Percentiles rank a stretch among this genome's conserved stretches.
Conservation (phyloP, 129 eudicot genomes). For the Dittrichia graveolens region DNA sequence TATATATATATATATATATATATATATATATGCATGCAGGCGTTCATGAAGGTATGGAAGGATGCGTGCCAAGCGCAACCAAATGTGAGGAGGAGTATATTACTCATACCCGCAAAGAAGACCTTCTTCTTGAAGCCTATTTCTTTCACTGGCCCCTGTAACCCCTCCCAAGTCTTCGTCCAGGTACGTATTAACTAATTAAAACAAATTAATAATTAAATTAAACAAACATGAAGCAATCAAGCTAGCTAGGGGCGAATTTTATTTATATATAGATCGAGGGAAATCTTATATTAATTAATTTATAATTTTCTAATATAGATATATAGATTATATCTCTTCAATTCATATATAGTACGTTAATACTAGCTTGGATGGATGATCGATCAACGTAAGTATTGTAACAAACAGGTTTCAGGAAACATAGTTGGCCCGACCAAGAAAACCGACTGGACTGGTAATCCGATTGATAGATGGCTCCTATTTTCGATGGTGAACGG, state of each 20-base stretch:
- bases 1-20: no score
- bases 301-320: no score
- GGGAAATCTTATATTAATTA: no score
- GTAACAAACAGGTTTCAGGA: constrained; percentile 49
- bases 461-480: constrained; percentile 46
- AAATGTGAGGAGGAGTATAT: constrained; percentile 25
- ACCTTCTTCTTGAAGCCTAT: constrained; percentile 55
- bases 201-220: no score
- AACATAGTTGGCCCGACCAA: constrained; percentile 49
- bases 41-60: constrained; percentile 64
- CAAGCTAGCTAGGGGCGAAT: no score
- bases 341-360: no score
- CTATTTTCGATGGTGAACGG: constrained; percentile 39
- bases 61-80: constrained; percentile 51
- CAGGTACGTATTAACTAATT: constrained; percentile 35
- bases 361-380: no score
- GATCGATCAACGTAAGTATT: background rate
- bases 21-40: constrained; percentile 37
- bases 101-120: constrained; percentile 42
- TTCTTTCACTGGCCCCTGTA: constrained; percentile 66
- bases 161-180: constrained; percentile 45
- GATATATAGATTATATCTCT: no score
- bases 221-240: no score
- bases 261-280: no score
- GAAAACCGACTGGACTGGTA: constrained; percentile 38